These are phyloP conservation scores for Xerophyta viscosa DNA, from an alignment of 106 monocot genomes.

Conservation along the genomic window DNA sequence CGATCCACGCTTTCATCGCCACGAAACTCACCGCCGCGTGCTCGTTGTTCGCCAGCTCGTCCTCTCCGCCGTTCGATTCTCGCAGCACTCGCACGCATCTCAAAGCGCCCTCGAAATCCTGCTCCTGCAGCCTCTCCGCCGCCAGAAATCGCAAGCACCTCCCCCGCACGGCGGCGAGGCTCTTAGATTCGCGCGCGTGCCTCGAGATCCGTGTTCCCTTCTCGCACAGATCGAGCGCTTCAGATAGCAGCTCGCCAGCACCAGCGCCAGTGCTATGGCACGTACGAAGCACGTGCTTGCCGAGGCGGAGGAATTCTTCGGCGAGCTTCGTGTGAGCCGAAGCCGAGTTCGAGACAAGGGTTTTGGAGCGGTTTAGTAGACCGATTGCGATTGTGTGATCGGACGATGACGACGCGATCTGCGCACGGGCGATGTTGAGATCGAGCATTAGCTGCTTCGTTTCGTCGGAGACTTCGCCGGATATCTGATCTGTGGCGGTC, in stretches of 20 bases:
- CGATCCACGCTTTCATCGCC: constrained; percentile 74
- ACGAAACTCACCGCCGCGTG: constrained; percentile 70
- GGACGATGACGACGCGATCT: constrained; percentile 56
- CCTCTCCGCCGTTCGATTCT: constrained; percentile 1
- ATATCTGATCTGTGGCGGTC: constrained; percentile 52
- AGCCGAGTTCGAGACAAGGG: constrained; percentile 25
- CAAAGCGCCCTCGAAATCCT: constrained; percentile 74
- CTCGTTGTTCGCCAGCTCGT: constrained; percentile 18
- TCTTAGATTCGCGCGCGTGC: constrained; percentile 10
- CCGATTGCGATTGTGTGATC: constrained; percentile 63
- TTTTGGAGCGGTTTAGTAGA: constrained; percentile 68
- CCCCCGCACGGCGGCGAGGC: constrained; percentile 33
- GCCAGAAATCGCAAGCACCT: constrained; percentile 77
- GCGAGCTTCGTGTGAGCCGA: constrained; percentile 35
- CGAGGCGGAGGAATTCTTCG: constrained; percentile 67
- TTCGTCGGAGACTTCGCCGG: constrained; percentile 33
- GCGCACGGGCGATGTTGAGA: constrained; percentile 60
- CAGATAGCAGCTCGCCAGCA: constrained; percentile 32
- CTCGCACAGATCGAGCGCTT: constrained; percentile 83
- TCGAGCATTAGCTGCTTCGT: constrained; percentile 50
- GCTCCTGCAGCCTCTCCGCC: constrained; percentile 61
- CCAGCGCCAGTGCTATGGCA: background rate
- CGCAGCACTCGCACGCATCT: constrained; percentile 61
- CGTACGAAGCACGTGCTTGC: constrained; percentile 34
- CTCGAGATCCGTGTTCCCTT: constrained; percentile 32